Evolutionary conservation across 352 stramenopile genomes (phyloP), one percentile per base, ranked within the genome.

Genomic region (Phytophthora hibernalis): DNA sequence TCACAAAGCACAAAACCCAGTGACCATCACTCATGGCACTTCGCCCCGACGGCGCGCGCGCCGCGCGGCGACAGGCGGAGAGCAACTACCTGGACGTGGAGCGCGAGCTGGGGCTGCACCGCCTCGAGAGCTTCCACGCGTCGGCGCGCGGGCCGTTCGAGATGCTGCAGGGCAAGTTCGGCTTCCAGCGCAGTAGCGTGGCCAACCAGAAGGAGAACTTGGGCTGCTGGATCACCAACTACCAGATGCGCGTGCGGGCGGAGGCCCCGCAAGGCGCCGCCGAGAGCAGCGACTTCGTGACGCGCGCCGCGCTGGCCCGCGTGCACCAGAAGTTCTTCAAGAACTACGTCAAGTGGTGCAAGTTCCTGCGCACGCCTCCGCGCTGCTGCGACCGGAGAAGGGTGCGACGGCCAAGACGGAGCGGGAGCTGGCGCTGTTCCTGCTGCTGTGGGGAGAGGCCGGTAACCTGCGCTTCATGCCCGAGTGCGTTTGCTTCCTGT

Each of bases 291-390:
- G 79, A 76, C 42, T 81, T 79, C 33, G 70, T 85, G 5, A 84
- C 79, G 15, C 74, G 78, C 57, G 67, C 77, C 35, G 85, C 85
- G 40, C 76, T 94, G 26, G 63, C 58, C 11, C 74, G 80, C 18
- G 77, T 95, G 48, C 87, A 95, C 65, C 52, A 62, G 15, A 93
- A 92, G 63, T 90, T 99, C 20, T 95, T 97, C 65, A 86, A 85
- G 37, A 98, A 98, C 75, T 98, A 98, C 72, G 62, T 76, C 37
- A 88, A 92, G 61, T 99, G 98, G 98, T 99, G 97, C 74, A 84
- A 91, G 50, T 97, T 97, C 45, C 82, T 99, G 47, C 84, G 89
- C 22, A 90, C 96, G 0, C 74, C 80, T 5, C 94, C 92, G n/a
- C 81, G 94, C 47, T 97, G 97, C 35, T 76, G 70, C 12, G 48